phyloP scores from a whole-genome alignment of 768 basidiomycete genomes.

The Leccinum boreale region DNA sequence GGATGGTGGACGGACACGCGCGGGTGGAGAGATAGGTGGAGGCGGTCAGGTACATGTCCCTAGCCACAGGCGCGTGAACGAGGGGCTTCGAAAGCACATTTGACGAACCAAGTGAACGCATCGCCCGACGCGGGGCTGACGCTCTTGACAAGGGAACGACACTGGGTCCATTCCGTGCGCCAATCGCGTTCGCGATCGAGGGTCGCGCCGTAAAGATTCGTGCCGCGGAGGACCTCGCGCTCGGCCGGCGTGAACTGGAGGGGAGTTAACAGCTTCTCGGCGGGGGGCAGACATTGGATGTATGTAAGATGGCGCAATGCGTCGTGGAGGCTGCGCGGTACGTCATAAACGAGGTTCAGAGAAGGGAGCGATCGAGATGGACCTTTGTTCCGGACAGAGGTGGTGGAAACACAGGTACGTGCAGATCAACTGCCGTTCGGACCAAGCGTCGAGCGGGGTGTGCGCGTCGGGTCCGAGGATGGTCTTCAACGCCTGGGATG shows the following conservation, averaged over 20 bases:
- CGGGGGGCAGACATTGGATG: conserved; percentile 52
- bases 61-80: conserved; percentile 27
- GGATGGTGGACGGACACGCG: conserved; percentile 83
- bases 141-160: conserved; percentile 33
- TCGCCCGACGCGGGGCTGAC: conserved; percentile 37
- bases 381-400: conserved; percentile 43
- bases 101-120: conserved; percentile 64
- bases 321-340: conserved; percentile 13
- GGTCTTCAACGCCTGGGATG: conserved; percentile 41
- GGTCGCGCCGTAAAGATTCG: conserved; percentile 79
- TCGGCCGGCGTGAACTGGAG: conserved; percentile 69
- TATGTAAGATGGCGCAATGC: conserved; percentile 53
- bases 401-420: conserved; percentile 66
- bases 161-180: conserved; percentile 59
- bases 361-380: conserved; percentile 1
- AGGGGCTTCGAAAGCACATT: conserved; percentile 19
- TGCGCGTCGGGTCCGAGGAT: conserved; percentile 33
- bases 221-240: conserved; percentile 64
- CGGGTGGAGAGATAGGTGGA: conserved; percentile 82
- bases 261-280: conserved; percentile 60
- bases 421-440: conserved; percentile 63
- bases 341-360: conserved; percentile 1
- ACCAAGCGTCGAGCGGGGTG: conserved; percentile 37
- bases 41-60: conserved; percentile 70
- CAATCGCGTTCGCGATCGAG: conserved; percentile 61